These are phyloP conservation scores for Oropetium thomaeum DNA, from an alignment of 176 grass and related monocot species.

Conservation along the genomic window DNA sequence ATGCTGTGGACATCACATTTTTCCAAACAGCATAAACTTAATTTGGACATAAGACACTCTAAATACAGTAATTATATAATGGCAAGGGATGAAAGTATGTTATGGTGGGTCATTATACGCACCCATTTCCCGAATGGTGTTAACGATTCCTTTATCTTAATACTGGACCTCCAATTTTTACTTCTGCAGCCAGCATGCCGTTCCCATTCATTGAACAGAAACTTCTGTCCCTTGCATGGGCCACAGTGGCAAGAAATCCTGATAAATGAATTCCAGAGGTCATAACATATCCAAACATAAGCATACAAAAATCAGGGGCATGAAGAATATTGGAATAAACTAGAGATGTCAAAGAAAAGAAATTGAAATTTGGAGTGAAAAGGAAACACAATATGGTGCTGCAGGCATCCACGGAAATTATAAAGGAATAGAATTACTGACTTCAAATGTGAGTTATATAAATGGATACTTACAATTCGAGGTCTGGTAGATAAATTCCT, in stretches of 20 bases:
- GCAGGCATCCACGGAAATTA: background rate
- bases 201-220: slow-evolving; percentile 94
- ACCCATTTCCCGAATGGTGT: slow-evolving; percentile 94
- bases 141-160: slow-evolving; percentile 72
- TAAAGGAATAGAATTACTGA: background rate
- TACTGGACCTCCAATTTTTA: slow-evolving; percentile 98
- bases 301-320: background rate
- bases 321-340: background rate
- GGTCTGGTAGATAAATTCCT: slow-evolving; percentile 77
- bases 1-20: background rate
- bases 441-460: slow-evolving; percentile 4
- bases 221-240: slow-evolving; percentile 87
- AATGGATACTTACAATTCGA: slow-evolving; percentile 69
- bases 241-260: slow-evolving; percentile 84
- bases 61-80: background rate
- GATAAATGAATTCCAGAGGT: slow-evolving; percentile 4
- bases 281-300: slow-evolving; percentile 7
- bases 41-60: slow-evolving; percentile 1
- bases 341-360: background rate
- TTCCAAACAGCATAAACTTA: background rate
- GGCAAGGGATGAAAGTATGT: slow-evolving; percentile 19
- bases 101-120: slow-evolving; percentile 19
- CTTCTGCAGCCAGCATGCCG: slow-evolving; percentile 84
- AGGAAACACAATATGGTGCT: background rate
- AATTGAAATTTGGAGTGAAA: background rate